Base-by-base conservation (phyloP, 169 alveolate species). In the Toxoplasma gondii region DNA sequence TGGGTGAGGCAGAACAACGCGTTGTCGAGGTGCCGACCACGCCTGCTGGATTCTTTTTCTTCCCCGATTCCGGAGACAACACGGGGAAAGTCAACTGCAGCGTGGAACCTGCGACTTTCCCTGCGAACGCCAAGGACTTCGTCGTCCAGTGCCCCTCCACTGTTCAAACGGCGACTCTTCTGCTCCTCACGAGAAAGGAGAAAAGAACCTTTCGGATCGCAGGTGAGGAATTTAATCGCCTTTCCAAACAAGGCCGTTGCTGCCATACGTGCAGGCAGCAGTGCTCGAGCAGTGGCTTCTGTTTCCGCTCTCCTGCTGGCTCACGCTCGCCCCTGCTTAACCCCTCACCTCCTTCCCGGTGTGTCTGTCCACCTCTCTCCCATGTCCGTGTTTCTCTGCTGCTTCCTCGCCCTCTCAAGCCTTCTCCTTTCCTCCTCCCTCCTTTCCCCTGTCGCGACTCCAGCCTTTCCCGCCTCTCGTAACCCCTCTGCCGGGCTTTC, bases 61-160 rank as follows among this genome's bases (percentile, higher is more conserved):
- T 78, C 22, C 39, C 45, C 16, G 43, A 78, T 16, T n/a, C 39
- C 1, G n/a, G 49, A 36, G 45, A 38, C 45, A 38, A 16, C 0
- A 29, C 86, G 19, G 86, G 49, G 45, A n/a, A 38, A 29, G 44
- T 78, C 39, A 78, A 78, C 24, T 78, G 86, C 86, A 29, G 27
- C 45, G 86, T 78, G 1, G 86, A 78, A n/a, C 86, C 86, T 1
- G 39, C 86, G 29, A 78, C 2, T 45, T 78, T 78, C 45, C 86
- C 86, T 1, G 86, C 45, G 22, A 27, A 78, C 86, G 86, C 86
- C 9, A 78, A 27, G 43, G 45, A 78, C 86, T 78, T 78, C 45
- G 86, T 78, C 43, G 86, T 78, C 9, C 86, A 78, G 86, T 78
- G 86, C 86, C 86, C 86, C 86, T 19, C 86, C 86, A 38, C 45